Conservation (phyloP, 2,329 filamentous ascomycete species). For the Fusarium metavorans region DNA sequence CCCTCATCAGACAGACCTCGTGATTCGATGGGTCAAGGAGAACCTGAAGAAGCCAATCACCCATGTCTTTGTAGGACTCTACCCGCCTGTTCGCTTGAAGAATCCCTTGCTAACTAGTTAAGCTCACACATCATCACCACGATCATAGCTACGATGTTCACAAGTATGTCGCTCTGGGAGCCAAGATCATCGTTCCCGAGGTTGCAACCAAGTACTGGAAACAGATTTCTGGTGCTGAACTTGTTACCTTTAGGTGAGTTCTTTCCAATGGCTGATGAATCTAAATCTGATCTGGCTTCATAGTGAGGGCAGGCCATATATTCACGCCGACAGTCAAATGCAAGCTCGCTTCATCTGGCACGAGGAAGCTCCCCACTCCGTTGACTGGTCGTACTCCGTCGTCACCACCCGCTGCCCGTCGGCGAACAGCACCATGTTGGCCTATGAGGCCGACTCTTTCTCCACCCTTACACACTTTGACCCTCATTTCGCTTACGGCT, state of each 20-base stretch:
- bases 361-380: not conserved
- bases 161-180: not conserved
- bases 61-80: conserved; percentile 22
- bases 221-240: not conserved
- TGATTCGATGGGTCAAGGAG: conserved; percentile 27
- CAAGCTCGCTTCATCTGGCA: conserved; percentile 1
- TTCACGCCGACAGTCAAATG: not conserved
- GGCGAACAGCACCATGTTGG: not conserved
- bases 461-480: not conserved
- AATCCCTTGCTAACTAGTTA: not conserved
- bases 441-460: not conserved
- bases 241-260: not conserved
- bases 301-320: not conserved
- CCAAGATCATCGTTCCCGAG: not conserved
- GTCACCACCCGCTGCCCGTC: not conserved
- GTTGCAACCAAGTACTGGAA: not conserved
- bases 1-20: conserved; percentile 31
- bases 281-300: not conserved
- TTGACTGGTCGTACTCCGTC: not conserved
- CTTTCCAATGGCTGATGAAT: not conserved
- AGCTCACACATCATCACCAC: not conserved
- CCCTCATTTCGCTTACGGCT: not conserved
- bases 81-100: not conserved
- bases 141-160: not conserved
- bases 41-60: conserved; percentile 21